Conservation (phyloP, 192 early-diverging fungal species). For the Borealophlyctis nickersoniae region DNA sequence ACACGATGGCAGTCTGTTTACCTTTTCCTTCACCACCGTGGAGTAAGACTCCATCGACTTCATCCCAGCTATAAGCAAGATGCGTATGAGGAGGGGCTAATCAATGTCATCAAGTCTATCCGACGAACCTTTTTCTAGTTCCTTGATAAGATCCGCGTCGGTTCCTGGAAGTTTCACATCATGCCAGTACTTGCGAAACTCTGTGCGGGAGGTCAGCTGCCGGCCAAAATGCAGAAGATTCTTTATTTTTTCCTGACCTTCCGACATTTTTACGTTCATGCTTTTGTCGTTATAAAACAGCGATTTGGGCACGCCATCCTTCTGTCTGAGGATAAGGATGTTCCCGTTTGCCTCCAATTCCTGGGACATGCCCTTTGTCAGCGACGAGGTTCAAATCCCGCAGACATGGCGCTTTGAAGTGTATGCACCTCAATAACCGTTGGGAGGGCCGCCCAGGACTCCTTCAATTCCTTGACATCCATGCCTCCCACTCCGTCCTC, state of each 20-base stretch:
- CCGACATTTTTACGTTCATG: constrained; percentile 21
- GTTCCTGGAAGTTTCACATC: constrained; percentile 60
- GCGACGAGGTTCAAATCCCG: neutral
- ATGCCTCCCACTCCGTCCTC: constrained; percentile 8
- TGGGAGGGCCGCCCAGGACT: constrained; percentile 22
- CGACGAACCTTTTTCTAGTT: constrained; percentile 54
- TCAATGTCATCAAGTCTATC: neutral
- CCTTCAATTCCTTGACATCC: constrained; percentile 22
- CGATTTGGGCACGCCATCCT: constrained; percentile 16
- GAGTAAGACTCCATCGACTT: constrained; percentile 71
- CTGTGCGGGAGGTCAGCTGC: constrained; percentile 28
- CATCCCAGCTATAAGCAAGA: constrained; percentile 52
- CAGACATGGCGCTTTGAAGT: neutral
- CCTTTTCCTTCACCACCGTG: constrained; percentile 52
- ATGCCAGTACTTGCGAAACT: constrained; percentile 74
- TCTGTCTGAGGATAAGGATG: constrained; percentile 14
- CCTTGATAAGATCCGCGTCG: constrained; percentile 68
- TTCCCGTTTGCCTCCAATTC: constrained; percentile 22
- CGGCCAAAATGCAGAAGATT: neutral
- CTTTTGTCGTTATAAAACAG: constrained; percentile 22
- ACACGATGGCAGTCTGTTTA: constrained; percentile 12
- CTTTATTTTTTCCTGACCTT: constrained; percentile 1
- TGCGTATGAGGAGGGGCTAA: neutral
- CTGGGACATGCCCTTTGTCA: neutral
- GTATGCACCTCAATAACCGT: constrained; percentile 4